These are phyloP conservation scores for Juncus inflexus DNA, from an alignment of 176 grass and related monocot species.

Conservation along the genomic window DNA sequence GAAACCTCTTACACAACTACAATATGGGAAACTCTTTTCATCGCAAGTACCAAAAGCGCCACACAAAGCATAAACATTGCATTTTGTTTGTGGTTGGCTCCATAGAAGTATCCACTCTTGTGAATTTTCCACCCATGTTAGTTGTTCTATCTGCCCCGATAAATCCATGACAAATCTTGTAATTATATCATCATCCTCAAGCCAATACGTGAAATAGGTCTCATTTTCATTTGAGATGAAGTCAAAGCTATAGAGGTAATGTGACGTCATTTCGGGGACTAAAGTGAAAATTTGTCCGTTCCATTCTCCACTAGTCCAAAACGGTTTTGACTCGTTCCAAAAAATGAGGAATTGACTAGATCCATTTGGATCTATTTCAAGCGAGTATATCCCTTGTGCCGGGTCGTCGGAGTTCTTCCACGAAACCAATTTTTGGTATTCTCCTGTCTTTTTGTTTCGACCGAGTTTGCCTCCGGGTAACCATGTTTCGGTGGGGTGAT, in stretches of 20 bases:
- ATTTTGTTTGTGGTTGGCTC: conserved; percentile 30
- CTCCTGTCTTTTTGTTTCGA: conserved; percentile 15
- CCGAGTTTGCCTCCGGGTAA: conserved; percentile 36
- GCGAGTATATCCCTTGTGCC: conserved; percentile 21
- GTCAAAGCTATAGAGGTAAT: conserved; percentile 36
- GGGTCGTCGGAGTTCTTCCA: conserved; percentile 33
- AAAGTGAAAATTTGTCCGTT: conserved; percentile 24
- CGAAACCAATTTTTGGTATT: background rate
- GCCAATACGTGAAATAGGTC: conserved; percentile 46
- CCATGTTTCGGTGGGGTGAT: conserved; percentile 37
- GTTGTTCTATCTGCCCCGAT: conserved; percentile 35
- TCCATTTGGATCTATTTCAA: conserved; percentile 22
- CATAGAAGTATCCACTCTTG: conserved; percentile 32
- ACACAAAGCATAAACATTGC: conserved; percentile 37
- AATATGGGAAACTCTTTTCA: conserved; percentile 27
- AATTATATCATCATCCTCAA: conserved; percentile 24
- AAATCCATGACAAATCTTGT: conserved; percentile 33
- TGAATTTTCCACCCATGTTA: conserved; percentile 25
- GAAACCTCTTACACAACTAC: conserved; percentile 43
- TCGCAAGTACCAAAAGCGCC: conserved; percentile 42
- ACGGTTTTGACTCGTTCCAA: conserved; percentile 31
- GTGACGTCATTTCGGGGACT: conserved; percentile 39
- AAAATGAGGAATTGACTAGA: conserved; percentile 13
- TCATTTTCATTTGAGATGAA: conserved; percentile 21
- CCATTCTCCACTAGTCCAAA: conserved; percentile 34